Base-by-base conservation (phyloP, 2,329 filamentous ascomycete species). In the Trichoderma simmonsii region DNA sequence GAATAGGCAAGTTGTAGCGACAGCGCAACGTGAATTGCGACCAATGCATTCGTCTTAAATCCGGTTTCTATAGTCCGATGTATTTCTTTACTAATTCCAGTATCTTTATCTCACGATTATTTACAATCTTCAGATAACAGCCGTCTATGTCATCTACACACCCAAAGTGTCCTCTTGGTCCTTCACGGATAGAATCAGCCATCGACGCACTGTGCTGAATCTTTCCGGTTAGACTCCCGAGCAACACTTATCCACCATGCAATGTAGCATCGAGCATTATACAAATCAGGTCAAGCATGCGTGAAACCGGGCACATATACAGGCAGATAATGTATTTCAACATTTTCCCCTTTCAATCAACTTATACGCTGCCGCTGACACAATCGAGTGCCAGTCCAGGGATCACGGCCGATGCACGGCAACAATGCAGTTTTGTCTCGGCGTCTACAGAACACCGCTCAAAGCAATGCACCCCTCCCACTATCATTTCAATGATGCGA, bases 161-260 rank as follows among this genome's bases (percentile, higher is more conserved):
- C 15, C 1, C 59, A 26, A 9, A 6, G 4, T 26, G 32, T 18
- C 59, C 36, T 24, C n/a, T 3, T 36, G 7, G 4, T 62, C n/a
- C 3, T 6, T 11, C 32, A 26, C 18, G 14, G 32, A 34, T 36
- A 8, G 15, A 18, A 43, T 24, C 12, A 15, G 21, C 6, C n/a
- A 2, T 21, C 2, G 9, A 21, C 56, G 26, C 66, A 69, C 66
- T 28, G 66, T 69, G 8, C 21, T 32, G 7, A 14, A 61, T 32
- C 1, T 43, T 60, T 69, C 26, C 28, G 66, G 66, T 51, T 69
- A 69, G 66, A 60, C 26, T 51, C 21, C 36, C 66, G 66, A 61
- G 15, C 21, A 14, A 11, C 43, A 5, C n/a, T 32, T 57, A 28
- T 36, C 32, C 63, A 26, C 24, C 21, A 28, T 28, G 32, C 60